Evolutionary conservation across 2,329 filamentous ascomycete genomes (phyloP).

Genomic region (Beauveria asiatica): DNA sequence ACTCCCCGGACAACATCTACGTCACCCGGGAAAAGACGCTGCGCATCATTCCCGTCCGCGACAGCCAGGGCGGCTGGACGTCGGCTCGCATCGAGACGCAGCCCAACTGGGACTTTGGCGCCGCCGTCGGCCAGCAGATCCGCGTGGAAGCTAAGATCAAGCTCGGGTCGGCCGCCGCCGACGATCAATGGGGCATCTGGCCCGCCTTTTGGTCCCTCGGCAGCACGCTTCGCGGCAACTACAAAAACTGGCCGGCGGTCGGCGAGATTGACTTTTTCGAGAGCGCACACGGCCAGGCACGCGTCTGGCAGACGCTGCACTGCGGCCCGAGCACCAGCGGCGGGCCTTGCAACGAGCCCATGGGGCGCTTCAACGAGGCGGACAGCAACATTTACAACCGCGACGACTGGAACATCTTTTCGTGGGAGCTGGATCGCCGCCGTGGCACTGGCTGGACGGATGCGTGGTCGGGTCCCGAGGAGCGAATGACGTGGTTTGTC

Average conservation of each 20-base stretch:
- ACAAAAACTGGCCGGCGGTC: conserved; percentile 31
- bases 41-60: conserved; percentile 23
- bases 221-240: conserved; percentile 27
- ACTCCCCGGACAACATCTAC: conserved; percentile 29
- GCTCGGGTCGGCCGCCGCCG: conserved; percentile 22
- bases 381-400: conserved; percentile 15
- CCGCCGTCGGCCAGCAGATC: conserved; percentile 24
- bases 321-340: conserved; percentile 28
- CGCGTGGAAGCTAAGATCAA: conserved; percentile 31
- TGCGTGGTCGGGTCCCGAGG: conserved; percentile 16
- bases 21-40: conserved; percentile 29
- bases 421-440: conserved; percentile 26
- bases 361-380: conserved; percentile 21
- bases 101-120: conserved; percentile 25
- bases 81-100: conserved; percentile 36
- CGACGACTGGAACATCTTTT: conserved; percentile 25
- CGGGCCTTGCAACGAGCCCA: conserved; percentile 34
- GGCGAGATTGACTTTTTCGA: conserved; percentile 40
- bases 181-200: conserved; percentile 33
- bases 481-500: conserved; percentile 28
- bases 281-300: conserved; percentile 29
- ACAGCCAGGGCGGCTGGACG: conserved; percentile 30
- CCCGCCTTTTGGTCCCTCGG: conserved; percentile 40
- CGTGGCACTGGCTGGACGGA: conserved; percentile 5
- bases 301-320: conserved; percentile 31